Percentiles rank a stretch among this genome's conserved stretches.
phyloP scores from a whole-genome alignment of 2,329 filamentous ascomycete genomes.

The Lasiodiplodia gonubiensis region DNA sequence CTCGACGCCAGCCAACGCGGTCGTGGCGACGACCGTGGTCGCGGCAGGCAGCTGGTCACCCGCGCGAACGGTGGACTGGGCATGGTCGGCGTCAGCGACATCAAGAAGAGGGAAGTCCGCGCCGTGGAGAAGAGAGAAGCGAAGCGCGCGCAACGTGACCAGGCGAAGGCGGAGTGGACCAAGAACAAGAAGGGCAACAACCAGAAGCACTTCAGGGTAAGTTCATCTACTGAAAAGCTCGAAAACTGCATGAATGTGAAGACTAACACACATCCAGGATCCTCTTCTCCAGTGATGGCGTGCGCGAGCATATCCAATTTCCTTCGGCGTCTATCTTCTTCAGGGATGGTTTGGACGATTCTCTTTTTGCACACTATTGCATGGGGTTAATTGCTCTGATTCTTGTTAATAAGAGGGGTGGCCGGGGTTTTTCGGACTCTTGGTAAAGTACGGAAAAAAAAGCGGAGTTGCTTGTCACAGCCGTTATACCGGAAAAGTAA shows the following conservation, averaged over 20 bases:
- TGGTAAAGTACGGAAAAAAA: neutral
- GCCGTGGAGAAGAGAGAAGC: constrained; percentile 72
- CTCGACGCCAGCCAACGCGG: constrained; percentile 37
- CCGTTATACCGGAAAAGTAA: neutral
- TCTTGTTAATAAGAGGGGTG: neutral
- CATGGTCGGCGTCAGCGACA: constrained; percentile 77
- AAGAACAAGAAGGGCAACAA: constrained; percentile 76
- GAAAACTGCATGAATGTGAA: neutral
- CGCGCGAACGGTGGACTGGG: constrained; percentile 76
- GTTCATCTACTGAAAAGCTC: constrained; percentile 1
- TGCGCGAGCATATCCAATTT: neutral
- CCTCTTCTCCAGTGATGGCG: constrained; percentile 55
- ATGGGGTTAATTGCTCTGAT: neutral
- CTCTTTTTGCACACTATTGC: constrained; percentile 10
- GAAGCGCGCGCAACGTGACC: constrained; percentile 66
- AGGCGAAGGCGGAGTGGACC: constrained; percentile 66
- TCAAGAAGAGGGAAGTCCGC: constrained; percentile 72
- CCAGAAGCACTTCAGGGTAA: constrained; percentile 73
- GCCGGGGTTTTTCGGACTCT: neutral
- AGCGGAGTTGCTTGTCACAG: neutral
- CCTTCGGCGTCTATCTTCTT: neutral
- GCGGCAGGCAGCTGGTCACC: constrained; percentile 55
- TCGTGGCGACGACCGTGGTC: constrained; percentile 17
- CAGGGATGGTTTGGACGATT: neutral
- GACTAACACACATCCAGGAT: constrained; percentile 46